These are phyloP conservation scores for Backusella tuberculispora DNA, from an alignment of 192 early-diverging fungal species.

Conservation along the genomic window DNA sequence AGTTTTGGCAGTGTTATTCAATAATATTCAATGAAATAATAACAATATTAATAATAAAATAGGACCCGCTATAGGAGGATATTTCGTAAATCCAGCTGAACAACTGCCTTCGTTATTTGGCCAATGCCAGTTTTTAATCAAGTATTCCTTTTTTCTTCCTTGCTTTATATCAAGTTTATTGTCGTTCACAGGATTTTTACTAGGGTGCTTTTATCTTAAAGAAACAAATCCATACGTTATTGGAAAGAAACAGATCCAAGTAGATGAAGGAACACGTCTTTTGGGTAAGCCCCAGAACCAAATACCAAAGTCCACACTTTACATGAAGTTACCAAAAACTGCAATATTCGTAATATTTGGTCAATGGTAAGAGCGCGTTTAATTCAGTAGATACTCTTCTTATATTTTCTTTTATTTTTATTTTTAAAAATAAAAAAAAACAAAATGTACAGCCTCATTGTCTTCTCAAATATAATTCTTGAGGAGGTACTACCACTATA, in stretches of 20 bases:
- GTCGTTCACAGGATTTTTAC: conserved; percentile 62
- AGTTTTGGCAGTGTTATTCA: too few species aligned
- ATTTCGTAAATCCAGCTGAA: conserved; percentile 74
- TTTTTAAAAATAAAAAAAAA: too few species aligned
- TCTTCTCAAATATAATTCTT: conserved; percentile 53
- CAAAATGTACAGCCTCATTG: conserved; percentile 33
- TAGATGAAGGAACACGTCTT: neutral
- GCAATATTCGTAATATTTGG: neutral
- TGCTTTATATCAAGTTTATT: conserved; percentile 69
- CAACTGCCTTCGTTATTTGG: conserved; percentile 68
- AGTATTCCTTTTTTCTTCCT: conserved; percentile 84
- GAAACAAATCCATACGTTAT: conserved; percentile 51
- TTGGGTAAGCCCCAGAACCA: neutral
- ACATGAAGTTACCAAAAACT: neutral
- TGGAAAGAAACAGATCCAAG: neutral
- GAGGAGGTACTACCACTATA: conserved; percentile 49
- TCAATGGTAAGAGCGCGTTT: neutral
- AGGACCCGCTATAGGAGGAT: conserved; percentile 72
- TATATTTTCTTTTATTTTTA: too few species aligned
- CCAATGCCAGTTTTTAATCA: conserved; percentile 55
- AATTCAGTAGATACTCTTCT: too few species aligned
- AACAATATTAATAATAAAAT: too few species aligned
- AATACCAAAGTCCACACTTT: neutral
- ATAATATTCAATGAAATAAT: too few species aligned
- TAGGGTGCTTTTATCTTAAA: conserved; percentile 67